Evolutionary conservation across 2,329 filamentous ascomycete species (phyloP).

Genomic region (Annulohypoxylon truncatum): DNA sequence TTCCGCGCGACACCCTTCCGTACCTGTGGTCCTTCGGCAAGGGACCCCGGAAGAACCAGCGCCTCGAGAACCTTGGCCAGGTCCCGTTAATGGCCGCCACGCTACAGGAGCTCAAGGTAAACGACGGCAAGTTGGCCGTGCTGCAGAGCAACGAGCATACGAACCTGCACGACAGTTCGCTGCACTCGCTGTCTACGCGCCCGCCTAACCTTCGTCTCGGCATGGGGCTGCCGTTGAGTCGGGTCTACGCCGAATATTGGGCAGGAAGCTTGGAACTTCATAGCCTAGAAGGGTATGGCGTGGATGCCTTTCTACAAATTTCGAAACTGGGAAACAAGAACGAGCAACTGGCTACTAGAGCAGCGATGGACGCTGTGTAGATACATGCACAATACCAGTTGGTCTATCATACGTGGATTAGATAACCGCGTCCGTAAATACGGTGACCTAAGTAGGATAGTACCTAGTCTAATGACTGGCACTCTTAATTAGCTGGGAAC

Average conservation of each 20-base stretch:
- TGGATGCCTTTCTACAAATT: conserved; percentile 95
- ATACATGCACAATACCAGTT: background rate
- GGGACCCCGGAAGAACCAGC: conserved; percentile 80
- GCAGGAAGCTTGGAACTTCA: conserved; percentile 91
- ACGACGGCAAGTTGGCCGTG: conserved; percentile 50
- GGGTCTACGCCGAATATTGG: conserved; percentile 98
- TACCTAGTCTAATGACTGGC: background rate
- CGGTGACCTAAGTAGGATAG: background rate
- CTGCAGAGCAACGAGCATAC: conserved; percentile 39
- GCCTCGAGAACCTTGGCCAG: conserved; percentile 84
- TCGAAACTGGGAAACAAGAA: conserved; percentile 98
- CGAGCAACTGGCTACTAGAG: conserved; percentile 85
- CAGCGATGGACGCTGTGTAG: conserved; percentile 80
- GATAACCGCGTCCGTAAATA: background rate
- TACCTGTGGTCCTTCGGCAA: conserved; percentile 98
- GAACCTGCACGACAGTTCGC: conserved; percentile 66
- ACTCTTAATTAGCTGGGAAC: background rate
- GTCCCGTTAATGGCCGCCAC: conserved; percentile 95
- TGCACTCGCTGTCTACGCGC: conserved; percentile 82
- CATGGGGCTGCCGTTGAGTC: conserved; percentile 92
- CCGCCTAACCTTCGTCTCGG: conserved; percentile 89
- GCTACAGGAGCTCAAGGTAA: conserved; percentile 81
- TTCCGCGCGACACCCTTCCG: conserved; percentile 84
- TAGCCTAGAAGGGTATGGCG: conserved; percentile 93
- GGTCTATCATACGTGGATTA: background rate